phyloP scores from a whole-genome alignment of 2,329 filamentous ascomycete genomes.

The Massarina eburnea region DNA sequence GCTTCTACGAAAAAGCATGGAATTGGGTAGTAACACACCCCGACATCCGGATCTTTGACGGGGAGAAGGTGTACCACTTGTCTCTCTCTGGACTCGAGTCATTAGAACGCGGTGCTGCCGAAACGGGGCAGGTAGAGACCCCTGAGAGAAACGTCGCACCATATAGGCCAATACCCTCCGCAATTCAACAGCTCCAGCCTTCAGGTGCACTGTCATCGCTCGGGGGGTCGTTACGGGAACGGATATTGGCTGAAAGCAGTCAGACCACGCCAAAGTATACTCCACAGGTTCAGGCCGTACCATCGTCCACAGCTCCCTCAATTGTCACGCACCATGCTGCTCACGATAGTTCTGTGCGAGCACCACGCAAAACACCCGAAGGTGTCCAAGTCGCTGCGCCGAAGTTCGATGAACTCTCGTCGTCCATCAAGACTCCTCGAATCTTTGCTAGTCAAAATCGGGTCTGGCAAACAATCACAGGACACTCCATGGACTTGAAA shows the following conservation, averaged over 20 bases:
- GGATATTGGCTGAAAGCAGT: slow-evolving; percentile 13
- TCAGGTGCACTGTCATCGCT: slow-evolving; percentile 19
- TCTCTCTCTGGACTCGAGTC: slow-evolving; percentile 36
- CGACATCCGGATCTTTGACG: slow-evolving; percentile 56
- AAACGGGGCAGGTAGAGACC: no score
- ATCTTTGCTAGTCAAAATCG: slow-evolving; percentile 55
- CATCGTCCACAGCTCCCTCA: not conserved
- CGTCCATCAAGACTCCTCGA: slow-evolving; percentile 24
- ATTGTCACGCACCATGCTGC: not conserved
- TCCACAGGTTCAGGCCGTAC: no score
- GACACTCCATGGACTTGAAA: slow-evolving; percentile 59
- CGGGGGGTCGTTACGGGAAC: slow-evolving; percentile 21
- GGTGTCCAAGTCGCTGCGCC: slow-evolving; percentile 9
- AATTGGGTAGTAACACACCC: slow-evolving; percentile 58
- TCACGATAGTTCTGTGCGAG: slow-evolving; percentile 1
- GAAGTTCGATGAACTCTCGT: slow-evolving; percentile 29
- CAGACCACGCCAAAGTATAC: not conserved
- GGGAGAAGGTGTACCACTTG: slow-evolving; percentile 38
- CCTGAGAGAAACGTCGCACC: not conserved
- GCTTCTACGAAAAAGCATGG: slow-evolving; percentile 59
- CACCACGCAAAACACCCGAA: slow-evolving; percentile 15
- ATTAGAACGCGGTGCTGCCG: slow-evolving; percentile 21
- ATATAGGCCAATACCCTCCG: not conserved
- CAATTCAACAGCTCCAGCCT: slow-evolving; percentile 4
- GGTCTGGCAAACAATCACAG: slow-evolving; percentile 62